phyloP scores from a whole-genome alignment of 805 yeast genomes.

The Pichia exigua region DNA sequence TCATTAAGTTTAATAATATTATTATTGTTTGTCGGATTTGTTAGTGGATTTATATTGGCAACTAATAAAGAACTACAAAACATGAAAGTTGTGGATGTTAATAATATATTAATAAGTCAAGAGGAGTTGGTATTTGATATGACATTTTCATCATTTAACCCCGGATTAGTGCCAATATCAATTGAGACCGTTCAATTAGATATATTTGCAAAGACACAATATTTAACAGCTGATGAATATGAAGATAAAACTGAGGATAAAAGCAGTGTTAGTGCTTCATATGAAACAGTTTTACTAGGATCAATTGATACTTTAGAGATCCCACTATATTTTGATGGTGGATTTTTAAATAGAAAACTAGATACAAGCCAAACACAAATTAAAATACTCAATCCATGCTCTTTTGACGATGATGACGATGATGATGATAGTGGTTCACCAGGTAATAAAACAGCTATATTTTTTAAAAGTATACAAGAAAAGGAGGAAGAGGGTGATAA shows the following conservation, averaged over 20 bases:
- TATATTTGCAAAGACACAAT: slow-evolving; percentile 70
- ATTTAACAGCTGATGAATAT: slow-evolving; percentile 19
- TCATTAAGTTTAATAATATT: slow-evolving; percentile 38
- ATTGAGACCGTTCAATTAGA: slow-evolving; percentile 68
- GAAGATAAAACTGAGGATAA: neutral
- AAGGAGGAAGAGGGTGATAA: neutral
- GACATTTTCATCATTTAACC: slow-evolving; percentile 73
- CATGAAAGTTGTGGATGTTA: slow-evolving; percentile 53
- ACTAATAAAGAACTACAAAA: slow-evolving; percentile 75
- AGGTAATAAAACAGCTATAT: neutral
- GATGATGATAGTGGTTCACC: slow-evolving; percentile 1
- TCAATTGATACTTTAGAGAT: slow-evolving; percentile 58
- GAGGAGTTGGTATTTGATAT: slow-evolving; percentile 81
- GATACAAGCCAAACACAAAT: slow-evolving; percentile 60
- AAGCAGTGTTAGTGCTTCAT: slow-evolving; percentile 2
- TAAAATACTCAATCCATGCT: slow-evolving; percentile 67
- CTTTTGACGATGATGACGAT: slow-evolving; percentile 20
- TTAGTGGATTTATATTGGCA: slow-evolving; percentile 77
- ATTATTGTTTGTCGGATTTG: slow-evolving; percentile 65
- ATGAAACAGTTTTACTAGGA: slow-evolving; percentile 65
- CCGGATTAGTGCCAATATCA: slow-evolving; percentile 68
- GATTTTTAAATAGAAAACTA: slow-evolving; percentile 57
- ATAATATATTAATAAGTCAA: slow-evolving; percentile 67
- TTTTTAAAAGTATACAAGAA: neutral
- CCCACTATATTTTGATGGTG: slow-evolving; percentile 69